A percentile compares a stretch with the other conserved stretches of the same genome.
Conservation (phyloP, 1,284 basidiomycete genomes). For the Austroboletus rostrupii region DNA sequence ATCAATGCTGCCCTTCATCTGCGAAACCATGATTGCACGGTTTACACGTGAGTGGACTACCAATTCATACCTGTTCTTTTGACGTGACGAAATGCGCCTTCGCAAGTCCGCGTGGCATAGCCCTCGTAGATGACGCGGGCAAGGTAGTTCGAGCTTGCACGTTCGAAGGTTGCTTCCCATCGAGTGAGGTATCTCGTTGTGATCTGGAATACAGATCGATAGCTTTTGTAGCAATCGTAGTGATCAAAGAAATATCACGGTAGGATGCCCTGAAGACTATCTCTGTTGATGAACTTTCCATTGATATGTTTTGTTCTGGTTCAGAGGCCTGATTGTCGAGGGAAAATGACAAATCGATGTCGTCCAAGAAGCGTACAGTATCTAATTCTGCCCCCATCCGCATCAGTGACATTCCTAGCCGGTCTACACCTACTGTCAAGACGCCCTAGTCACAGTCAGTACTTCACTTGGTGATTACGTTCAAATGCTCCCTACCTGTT, state of each 20-base stretch:
- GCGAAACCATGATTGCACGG: neutral
- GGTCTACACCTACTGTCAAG: constrained; percentile 77
- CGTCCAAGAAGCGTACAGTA: constrained; percentile 89
- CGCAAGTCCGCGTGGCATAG: constrained; percentile 37
- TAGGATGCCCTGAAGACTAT: constrained; percentile 91
- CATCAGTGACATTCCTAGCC: constrained; percentile 91
- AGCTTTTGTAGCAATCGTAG: constrained; percentile 86
- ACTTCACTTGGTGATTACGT: constrained; percentile 1
- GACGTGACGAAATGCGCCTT: constrained; percentile 67
- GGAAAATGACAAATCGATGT: constrained; percentile 85
- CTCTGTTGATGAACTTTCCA: constrained; percentile 81
- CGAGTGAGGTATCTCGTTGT: constrained; percentile 20
- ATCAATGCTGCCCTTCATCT: constrained; percentile 83
- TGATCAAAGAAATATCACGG: constrained; percentile 89
- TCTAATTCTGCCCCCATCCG: constrained; percentile 86
- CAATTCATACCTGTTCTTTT: constrained; percentile 66
- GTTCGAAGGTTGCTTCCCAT: constrained; percentile 7
- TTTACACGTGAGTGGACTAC: neutral
- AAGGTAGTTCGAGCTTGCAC: constrained; percentile 3
- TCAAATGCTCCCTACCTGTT: constrained; percentile 59
- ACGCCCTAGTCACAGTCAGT: constrained; percentile 55
- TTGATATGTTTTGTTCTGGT: constrained; percentile 75
- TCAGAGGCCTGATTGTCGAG: constrained; percentile 79
- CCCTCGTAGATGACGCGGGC: constrained; percentile 10
- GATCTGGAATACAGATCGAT: constrained; percentile 51